Evolutionary conservation across 2,329 filamentous ascomycete genomes (phyloP).

Genomic region (Tolypocladium ovalisporum): DNA sequence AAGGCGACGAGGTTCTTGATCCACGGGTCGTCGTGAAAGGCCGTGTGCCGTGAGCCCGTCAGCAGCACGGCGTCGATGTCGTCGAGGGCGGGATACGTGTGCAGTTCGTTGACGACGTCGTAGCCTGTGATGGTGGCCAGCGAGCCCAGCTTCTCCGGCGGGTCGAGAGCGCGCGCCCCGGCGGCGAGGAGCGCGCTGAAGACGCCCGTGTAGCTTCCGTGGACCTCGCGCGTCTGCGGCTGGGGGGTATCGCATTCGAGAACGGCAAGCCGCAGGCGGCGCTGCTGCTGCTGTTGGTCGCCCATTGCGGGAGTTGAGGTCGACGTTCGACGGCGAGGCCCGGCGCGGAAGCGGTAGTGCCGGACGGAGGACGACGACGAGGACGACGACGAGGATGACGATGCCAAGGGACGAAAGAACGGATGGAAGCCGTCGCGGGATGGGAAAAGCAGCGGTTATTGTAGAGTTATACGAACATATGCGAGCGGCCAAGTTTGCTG

Average conservation of each 20-base stretch:
- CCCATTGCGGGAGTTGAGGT: neutral
- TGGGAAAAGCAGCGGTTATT: neutral
- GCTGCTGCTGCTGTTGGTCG: slow-evolving; percentile 6
- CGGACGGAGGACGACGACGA: neutral
- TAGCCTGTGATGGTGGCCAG: slow-evolving; percentile 51
- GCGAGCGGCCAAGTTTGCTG: neutral
- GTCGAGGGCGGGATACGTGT: slow-evolving; percentile 61
- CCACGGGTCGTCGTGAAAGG: slow-evolving; percentile 32
- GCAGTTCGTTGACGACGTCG: slow-evolving; percentile 56
- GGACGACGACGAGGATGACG: neutral
- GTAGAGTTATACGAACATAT: neutral
- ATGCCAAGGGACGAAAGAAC: neutral
- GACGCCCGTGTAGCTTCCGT: slow-evolving; percentile 62
- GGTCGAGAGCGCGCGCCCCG: slow-evolving; percentile 36
- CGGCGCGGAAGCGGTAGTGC: neutral
- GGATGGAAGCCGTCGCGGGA: neutral
- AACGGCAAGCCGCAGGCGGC: slow-evolving; percentile 68
- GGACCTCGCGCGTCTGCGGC: slow-evolving; percentile 49
- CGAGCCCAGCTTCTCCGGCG: slow-evolving; percentile 27
- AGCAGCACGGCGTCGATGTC: slow-evolving; percentile 74
- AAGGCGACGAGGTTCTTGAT: slow-evolving; percentile 31
- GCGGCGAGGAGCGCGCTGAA: slow-evolving; percentile 50
- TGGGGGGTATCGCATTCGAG: slow-evolving; percentile 80
- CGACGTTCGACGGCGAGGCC: neutral
- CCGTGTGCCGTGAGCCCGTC: slow-evolving; percentile 56